Percentiles rank a stretch among this genome's conserved stretches.
These are phyloP conservation scores for Echria macrotheca DNA, from an alignment of 495 filamentous ascomycete genomes.

Conservation along the genomic window DNA sequence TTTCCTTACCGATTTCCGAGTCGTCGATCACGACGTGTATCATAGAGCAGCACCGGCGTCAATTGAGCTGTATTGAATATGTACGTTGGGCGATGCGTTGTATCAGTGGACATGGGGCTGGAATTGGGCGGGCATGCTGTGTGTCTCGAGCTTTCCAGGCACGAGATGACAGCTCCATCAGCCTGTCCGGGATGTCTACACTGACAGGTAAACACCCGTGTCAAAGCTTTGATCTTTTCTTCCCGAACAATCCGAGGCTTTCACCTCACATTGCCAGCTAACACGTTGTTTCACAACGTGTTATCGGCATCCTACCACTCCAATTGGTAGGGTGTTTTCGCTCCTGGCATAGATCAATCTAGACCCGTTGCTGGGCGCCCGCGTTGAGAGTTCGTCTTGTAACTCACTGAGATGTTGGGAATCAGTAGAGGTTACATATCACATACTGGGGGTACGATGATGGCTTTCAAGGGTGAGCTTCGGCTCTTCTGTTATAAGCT, in stretches of 20 bases:
- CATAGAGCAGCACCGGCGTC: slow-evolving; percentile 27
- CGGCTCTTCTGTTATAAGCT: too few relatives aligned
- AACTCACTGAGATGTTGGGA: slow-evolving; percentile 27
- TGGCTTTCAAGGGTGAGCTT: too few relatives aligned
- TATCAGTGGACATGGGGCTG: background rate
- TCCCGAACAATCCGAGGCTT: too few relatives aligned
- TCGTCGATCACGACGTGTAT: slow-evolving; percentile 24
- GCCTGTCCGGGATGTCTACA: too few relatives aligned
- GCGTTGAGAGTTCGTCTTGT: slow-evolving; percentile 29
- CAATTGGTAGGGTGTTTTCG: slow-evolving; percentile 32
- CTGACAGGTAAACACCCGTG: too few relatives aligned
- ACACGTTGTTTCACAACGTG: slow-evolving; percentile 23
- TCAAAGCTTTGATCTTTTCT: too few relatives aligned
- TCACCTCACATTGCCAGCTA: slow-evolving; percentile 31
- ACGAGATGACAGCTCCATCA: too few relatives aligned
- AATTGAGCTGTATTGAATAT: slow-evolving; percentile 28
- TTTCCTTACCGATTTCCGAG: slow-evolving; percentile 18
- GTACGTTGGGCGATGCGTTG: background rate
- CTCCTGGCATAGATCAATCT: slow-evolving; percentile 31
- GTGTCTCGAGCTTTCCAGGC: too few relatives aligned
- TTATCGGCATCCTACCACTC: slow-evolving; percentile 26
- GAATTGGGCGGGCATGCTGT: background rate
- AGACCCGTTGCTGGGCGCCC: slow-evolving; percentile 35
- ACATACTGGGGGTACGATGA: too few relatives aligned
- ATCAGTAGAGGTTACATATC: slow-evolving; percentile 36